Evolutionary conservation across 345 rosid species (phyloP).

Genomic region (Streptanthus diversifolius): DNA sequence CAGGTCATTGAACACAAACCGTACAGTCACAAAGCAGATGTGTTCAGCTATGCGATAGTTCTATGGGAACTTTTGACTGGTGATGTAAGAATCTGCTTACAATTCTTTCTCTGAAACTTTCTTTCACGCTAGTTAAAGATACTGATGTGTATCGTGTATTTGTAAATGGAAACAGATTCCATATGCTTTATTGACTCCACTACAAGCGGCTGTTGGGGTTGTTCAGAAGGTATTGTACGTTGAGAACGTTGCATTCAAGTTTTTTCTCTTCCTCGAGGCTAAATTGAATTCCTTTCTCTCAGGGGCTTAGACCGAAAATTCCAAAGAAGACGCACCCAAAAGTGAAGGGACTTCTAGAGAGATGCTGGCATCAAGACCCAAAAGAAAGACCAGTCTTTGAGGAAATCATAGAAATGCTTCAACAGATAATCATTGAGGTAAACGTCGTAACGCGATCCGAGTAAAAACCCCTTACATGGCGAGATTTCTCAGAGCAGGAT

Average conservation of each 20-base stretch:
- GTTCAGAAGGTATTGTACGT: conserved; percentile 70
- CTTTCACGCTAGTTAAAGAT: not conserved
- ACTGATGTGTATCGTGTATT: conserved; percentile 6
- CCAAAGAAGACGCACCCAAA: conserved; percentile 72
- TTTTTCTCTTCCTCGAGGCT: not conserved
- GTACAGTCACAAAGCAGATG: conserved; percentile 87
- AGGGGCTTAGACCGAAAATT: conserved; percentile 77
- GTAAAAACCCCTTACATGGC: not conserved
- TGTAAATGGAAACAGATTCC: conserved; percentile 60
- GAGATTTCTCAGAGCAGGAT: conserved; percentile 27
- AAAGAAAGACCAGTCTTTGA: conserved; percentile 71
- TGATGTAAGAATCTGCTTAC: conserved; percentile 51
- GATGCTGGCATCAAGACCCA: conserved; percentile 89
- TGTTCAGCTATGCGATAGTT: conserved; percentile 86
- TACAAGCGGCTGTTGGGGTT: conserved; percentile 94
- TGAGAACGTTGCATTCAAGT: not conserved
- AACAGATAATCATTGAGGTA: conserved; percentile 74
- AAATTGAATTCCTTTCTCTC: not conserved
- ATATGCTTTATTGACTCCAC: conserved; percentile 67
- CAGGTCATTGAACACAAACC: conserved; percentile 96
- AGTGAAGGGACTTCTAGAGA: conserved; percentile 69
- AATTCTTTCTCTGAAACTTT: not conserved
- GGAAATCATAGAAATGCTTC: conserved; percentile 61
- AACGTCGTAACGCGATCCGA: conserved; percentile 3
- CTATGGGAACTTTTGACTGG: conserved; percentile 97